Base-by-base conservation (phyloP, 805 yeast genomes). In the Hanseniaspora taiwanica region DNA sequence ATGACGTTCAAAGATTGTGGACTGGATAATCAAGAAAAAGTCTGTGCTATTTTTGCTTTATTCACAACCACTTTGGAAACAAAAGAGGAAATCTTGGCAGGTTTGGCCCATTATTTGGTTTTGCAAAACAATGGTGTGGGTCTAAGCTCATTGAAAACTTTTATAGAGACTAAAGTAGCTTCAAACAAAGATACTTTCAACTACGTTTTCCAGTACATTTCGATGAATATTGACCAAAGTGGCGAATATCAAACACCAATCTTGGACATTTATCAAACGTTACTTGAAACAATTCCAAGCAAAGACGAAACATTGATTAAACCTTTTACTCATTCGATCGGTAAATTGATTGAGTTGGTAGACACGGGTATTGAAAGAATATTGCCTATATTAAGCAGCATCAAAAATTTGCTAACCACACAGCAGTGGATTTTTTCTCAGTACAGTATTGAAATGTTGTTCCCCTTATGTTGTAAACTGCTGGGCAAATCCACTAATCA, bases 361-460 rank as follows among this genome's bases (percentile, higher is more conserved):
- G 33, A 29, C 9, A 8, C 7, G 25, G 7, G 25, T 23, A 23
- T 23, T 7, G 25, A 23, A 7, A 23, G 25, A 4, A 16, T 29
- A 4, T 6, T 29, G 14, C 18, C 33, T 8, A 16, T 29, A n/a
- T 10, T 29, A 10, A 18, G 14, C 7, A 29, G 18, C 8, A 29
- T 80, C 20, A 72, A 66, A 44, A 39, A 49, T 0, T 43, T 72
- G 7, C 55, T 80, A 14, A 57, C 70, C 8, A 71, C 72, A 6
- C 67, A 70, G 40, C 48, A 71, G 0, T 74, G 82, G 79, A 47
- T 71, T 1, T 65, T 83, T 37, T 63, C 73, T 3, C 95, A 84
- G 54, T 80, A 78, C 51, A 55, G 74, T 0, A 59, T 78, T 16
- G 95, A 84, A 54, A 50, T 69, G 25, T 53, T 73, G 0, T 47